Evolutionary conservation across 495 filamentous ascomycete species (phyloP).

Genomic region (Penicillium angulare): DNA sequence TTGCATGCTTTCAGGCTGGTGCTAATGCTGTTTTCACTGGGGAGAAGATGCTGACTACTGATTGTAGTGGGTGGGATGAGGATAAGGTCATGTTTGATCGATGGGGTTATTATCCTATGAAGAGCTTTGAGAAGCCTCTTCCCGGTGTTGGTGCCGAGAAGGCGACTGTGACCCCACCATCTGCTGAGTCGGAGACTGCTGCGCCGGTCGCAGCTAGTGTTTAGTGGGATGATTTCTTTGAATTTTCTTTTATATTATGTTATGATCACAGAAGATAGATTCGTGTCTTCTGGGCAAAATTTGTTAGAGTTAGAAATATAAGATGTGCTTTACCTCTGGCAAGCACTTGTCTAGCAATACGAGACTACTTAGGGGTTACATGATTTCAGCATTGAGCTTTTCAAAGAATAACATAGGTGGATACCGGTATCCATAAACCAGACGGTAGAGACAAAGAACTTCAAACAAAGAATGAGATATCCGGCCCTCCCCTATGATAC

Average conservation of each 20-base stretch:
- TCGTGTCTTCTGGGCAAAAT: too few species aligned
- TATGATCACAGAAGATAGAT: background rate
- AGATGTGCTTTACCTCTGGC: too few species aligned
- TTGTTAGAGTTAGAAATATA: too few species aligned
- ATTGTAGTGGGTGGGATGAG: slow-evolving; percentile 85
- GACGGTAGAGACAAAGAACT: too few species aligned
- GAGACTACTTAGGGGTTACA: too few species aligned
- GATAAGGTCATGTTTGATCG: slow-evolving; percentile 74
- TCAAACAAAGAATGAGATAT: too few species aligned
- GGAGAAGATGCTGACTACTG: slow-evolving; percentile 89
- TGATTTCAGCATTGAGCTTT: too few species aligned
- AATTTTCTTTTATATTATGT: background rate
- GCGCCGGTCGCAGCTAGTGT: slow-evolving; percentile 29
- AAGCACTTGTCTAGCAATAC: too few species aligned
- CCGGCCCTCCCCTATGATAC: too few species aligned
- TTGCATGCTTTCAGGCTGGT: slow-evolving; percentile 79
- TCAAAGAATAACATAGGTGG: too few species aligned
- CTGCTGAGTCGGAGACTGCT: slow-evolving; percentile 17
- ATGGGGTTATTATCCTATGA: slow-evolving; percentile 75
- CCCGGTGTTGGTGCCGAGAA: slow-evolving; percentile 2
- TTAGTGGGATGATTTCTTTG: slow-evolving; percentile 10
- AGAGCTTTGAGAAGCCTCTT: slow-evolving; percentile 49
- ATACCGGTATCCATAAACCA: too few species aligned
- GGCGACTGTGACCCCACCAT: slow-evolving; percentile 9
- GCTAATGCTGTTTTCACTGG: slow-evolving; percentile 89